Percentiles rank a stretch among this genome's conserved stretches.
phyloP scores from a whole-genome alignment of 768 basidiomycete genomes.

The Tremella fuciformis region DNA sequence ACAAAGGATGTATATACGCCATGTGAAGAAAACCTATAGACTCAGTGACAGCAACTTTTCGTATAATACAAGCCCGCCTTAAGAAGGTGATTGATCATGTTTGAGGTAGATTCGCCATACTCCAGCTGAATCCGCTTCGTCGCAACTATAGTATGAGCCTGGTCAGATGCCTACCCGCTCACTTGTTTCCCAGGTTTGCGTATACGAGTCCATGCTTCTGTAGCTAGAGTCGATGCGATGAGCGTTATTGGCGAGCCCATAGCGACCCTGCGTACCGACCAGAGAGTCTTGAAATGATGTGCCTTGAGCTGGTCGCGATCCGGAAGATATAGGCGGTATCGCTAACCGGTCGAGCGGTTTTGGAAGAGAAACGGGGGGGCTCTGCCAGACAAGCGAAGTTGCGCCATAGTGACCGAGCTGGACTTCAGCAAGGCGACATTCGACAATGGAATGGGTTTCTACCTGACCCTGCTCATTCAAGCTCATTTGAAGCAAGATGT shows the following conservation, averaged over 20 bases:
- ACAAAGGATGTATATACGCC: constrained; percentile 14
- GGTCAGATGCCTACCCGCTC: not conserved
- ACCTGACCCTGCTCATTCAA: constrained; percentile 25
- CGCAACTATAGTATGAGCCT: constrained; percentile 12
- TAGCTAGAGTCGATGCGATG: too few relatives aligned
- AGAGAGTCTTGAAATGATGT: too few relatives aligned
- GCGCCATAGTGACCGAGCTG: constrained; percentile 25
- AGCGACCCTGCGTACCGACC: too few relatives aligned
- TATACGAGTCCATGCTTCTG: too few relatives aligned
- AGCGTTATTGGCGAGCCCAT: too few relatives aligned
- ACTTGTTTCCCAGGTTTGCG: too few relatives aligned
- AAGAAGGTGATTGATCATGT: constrained; percentile 21
- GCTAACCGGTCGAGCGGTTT: too few relatives aligned
- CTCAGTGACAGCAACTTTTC: too few relatives aligned
- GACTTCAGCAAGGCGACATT: too few relatives aligned
- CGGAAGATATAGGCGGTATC: too few relatives aligned
- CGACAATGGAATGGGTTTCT: not conserved
- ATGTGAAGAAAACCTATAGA: constrained; percentile 16
- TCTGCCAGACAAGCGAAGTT: constrained; percentile 20
- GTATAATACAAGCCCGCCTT: constrained; percentile 5
- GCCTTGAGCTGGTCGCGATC: too few relatives aligned
- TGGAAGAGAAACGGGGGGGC: too few relatives aligned
- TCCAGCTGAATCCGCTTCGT: constrained; percentile 19
- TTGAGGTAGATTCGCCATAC: constrained; percentile 12
- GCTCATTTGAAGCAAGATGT: constrained; percentile 22